Base-by-base conservation (phyloP, 768 basidiomycete genomes). In the Kwoniella botswanensis region DNA sequence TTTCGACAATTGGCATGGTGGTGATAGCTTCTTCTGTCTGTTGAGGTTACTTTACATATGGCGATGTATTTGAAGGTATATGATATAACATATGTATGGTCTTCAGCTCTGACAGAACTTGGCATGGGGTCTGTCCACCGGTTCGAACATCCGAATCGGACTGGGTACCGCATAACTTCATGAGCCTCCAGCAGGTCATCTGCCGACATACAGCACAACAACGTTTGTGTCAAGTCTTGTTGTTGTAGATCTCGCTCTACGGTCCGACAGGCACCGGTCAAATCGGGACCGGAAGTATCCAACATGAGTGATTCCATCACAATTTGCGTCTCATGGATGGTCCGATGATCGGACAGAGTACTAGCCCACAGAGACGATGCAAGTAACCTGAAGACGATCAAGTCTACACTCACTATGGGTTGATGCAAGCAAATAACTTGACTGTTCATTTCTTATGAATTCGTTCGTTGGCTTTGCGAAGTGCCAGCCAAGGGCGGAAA, bases 1-100 rank as follows among this genome's bases (percentile, higher is more conserved):
- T 63, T 63, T 78, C 77, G 24, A 77, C 70, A 52, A 76, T 67
- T 15, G 77, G 74, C 77, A 78, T 77, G 46, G 21, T 71, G 61
- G 35, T 55, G 44, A 12, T 50, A 35, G 35, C 35, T 35, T 35
- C 35, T 35, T 35, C 35, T 35, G 35, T 35, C 7, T 50, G 57
- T 54, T 9, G 21, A 5, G 21, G 18, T 21, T 21, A 58, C 57
- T 54, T 35, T 35, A 35, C 35, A 35, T 35, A 35, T 35, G 35
- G 35, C 35, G 35, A 35, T 35, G 35, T 35, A 35, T 35, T 6
- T 35, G 35, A 35, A 35, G 35, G 35, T 35, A 35, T 35, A 3
- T 35, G 6, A 35, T 35, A 35, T 35, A 9, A 35, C 35, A 35
- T 35, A 35, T 35, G 35, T 35, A 35, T 35, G 35, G 35, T 35